phyloP scores from a whole-genome alignment of 1,284 basidiomycete species.

The Leccinum solheimii region DNA sequence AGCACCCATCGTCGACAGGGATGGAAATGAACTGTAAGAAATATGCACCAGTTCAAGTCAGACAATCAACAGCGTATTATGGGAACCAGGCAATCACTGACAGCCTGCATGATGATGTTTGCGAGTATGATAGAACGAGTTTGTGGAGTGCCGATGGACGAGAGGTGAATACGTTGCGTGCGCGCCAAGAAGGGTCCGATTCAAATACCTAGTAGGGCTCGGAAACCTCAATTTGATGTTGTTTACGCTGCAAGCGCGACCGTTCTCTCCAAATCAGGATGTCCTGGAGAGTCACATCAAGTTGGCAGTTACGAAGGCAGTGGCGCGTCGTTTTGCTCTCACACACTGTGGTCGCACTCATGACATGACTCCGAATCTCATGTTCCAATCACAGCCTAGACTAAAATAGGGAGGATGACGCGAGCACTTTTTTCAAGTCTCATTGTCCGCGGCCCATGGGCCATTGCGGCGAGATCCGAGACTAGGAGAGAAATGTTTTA shows the following conservation, averaged over 20 bases:
- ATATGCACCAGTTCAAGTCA: background rate
- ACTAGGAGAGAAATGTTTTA: background rate
- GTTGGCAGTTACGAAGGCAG: background rate
- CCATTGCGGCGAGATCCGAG: background rate
- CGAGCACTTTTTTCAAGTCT: background rate
- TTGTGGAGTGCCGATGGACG: background rate
- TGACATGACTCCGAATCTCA: background rate
- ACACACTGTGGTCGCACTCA: background rate
- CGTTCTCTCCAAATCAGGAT: too few species aligned
- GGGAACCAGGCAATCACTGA: constrained; percentile 6
- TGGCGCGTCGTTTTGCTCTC: background rate
- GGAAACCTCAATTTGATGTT: background rate
- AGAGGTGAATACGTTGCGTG: background rate
- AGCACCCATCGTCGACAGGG: constrained; percentile 30
- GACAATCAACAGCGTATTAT: background rate
- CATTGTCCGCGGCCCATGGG: background rate
- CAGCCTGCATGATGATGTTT: constrained; percentile 22
- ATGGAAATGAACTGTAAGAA: constrained; percentile 18
- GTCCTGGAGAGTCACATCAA: background rate
- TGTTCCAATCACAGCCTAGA: background rate
- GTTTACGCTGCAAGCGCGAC: background rate
- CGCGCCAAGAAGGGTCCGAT: background rate
- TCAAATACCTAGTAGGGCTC: constrained; percentile 5
- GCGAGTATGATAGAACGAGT: constrained; percentile 1
- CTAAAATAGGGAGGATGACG: background rate